Evolutionary conservation across 495 filamentous ascomycete genomes (phyloP), one percentile per base, ranked within the genome.

Genomic region (Penicillium flavigenum): DNA sequence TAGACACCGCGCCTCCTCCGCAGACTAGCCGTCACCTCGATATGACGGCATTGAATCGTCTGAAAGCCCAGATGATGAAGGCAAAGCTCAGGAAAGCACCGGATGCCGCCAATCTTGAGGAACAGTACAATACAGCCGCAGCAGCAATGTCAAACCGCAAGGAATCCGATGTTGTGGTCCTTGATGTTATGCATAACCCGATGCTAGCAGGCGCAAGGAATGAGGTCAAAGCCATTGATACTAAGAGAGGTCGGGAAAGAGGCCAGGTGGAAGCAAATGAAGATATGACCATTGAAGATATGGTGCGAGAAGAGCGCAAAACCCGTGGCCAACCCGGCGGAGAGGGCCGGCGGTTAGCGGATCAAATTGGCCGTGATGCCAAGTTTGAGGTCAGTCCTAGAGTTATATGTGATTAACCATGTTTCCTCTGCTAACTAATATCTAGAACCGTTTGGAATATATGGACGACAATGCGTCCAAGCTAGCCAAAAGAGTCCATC

Each of bases 381-480:
- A 96, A 93, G 67, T 98, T 96, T 66, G 84, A 89, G 69, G 85
- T 86, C 62, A 70, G 80, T 67, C 26, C 6, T 11, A 53, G 16
- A 14, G 9, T n/a, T 9, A 26, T 14, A 5, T 32, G n/a, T 20
- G 12, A 27, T 19, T 16, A 17, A 2, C 1, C 6, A 1, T 26
- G 2, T 52, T 16, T 8, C 26, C 10, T n/a, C 10, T 59, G 38
- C 72, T 80, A 65, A 81, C 56, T 42, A 17, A 31, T 22, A 1
- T 46, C 2, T 57, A 88, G 81, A 88, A 95, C 63, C 90, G 96
- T 66, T 79, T 98, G 50, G 93, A 98, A 48, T 98, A 98, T 70
- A 87, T 98, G 76, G 95, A 98, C 68, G 94, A 98, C 58, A 97
- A 98, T 67, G 94, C 94, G 17, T 79, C 83, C 47, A 96, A 95